Percentiles rank a stretch among this genome's conserved stretches.
phyloP scores from a whole-genome alignment of 192 early-diverging fungal genomes.

The Coemansia biformis region DNA sequence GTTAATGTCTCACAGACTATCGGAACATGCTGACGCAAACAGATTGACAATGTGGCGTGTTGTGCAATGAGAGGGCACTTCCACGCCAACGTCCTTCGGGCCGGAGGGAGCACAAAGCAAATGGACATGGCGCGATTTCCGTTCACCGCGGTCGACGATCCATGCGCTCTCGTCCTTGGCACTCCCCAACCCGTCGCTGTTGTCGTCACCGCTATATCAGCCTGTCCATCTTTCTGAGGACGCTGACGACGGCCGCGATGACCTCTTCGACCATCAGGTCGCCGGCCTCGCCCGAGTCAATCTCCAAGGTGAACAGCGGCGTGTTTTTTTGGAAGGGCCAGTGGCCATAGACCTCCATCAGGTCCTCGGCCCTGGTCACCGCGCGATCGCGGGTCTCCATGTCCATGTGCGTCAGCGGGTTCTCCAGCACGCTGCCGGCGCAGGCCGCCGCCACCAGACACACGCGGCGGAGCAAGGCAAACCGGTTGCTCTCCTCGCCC shows the following conservation, averaged over 20 bases:
- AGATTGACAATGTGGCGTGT: not conserved
- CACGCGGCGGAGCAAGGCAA: conserved; percentile 67
- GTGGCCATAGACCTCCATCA: conserved; percentile 78
- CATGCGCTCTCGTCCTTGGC: no score
- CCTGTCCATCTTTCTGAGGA: conserved; percentile 85
- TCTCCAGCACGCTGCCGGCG: conserved; percentile 96
- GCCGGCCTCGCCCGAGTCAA: conserved; percentile 52
- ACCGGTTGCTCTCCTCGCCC: conserved; percentile 36
- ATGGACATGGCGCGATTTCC: no score
- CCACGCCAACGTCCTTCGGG: no score
- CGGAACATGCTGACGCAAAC: no score
- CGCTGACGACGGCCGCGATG: conserved; percentile 73
- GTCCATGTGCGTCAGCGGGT: conserved; percentile 78
- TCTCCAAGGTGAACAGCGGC: conserved; percentile 51
- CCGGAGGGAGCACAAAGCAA: no score
- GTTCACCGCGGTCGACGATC: no score
- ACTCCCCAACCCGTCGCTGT: no score
- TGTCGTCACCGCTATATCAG: no score
- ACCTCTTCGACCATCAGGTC: conserved; percentile 61
- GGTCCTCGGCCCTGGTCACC: conserved; percentile 81
- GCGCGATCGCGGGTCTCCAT: conserved; percentile 84
- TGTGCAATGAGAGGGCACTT: not conserved
- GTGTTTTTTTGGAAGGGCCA: conserved; percentile 64
- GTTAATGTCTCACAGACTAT: no score
- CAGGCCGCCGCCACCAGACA: conserved; percentile 92